Percentiles rank a stretch among this genome's conserved stretches.
phyloP scores from a whole-genome alignment of 202 grass and related monocot species.

The Schoenoplectus tabernaemontani region DNA sequence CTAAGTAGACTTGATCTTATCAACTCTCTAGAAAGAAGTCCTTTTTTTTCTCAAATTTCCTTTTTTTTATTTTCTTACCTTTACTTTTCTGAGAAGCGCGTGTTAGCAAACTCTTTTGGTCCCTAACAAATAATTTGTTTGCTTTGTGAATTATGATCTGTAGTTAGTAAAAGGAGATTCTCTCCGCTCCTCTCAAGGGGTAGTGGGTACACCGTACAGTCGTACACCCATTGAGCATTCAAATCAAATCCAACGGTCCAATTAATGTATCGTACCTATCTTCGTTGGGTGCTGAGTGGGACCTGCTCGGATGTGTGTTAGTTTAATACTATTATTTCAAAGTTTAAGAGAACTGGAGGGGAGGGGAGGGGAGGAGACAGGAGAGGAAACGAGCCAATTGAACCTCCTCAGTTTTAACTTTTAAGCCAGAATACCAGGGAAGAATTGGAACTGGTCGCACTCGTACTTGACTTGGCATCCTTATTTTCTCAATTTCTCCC shows the following conservation, averaged over 20 bases:
- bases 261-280: not conserved
- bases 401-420: not conserved
- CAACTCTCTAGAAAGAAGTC: not conserved
- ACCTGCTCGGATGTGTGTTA: too few relatives aligned
- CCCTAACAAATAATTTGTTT: constrained; percentile 1
- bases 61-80: not conserved
- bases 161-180: constrained; percentile 20
- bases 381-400: not conserved
- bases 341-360: not conserved
- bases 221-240: not conserved
- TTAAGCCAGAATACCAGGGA: not conserved
- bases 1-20: not conserved
- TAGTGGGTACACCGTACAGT: not conserved
- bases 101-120: not conserved
- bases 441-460: constrained; percentile 1
- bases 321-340: too few relatives aligned
- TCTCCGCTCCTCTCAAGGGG: not conserved
- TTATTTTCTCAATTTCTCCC: not conserved
- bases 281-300: not conserved
- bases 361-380: too few relatives aligned
- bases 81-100: not conserved
- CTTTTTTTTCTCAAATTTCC: too few relatives aligned
- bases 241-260: constrained; percentile 6
- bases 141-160: constrained; percentile 1
- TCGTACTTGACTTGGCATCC: constrained; percentile 12